Percentiles rank a stretch among this genome's conserved stretches.
Conservation (phyloP, 129 eudicot genomes). For the Deinandra increscens region DNA sequence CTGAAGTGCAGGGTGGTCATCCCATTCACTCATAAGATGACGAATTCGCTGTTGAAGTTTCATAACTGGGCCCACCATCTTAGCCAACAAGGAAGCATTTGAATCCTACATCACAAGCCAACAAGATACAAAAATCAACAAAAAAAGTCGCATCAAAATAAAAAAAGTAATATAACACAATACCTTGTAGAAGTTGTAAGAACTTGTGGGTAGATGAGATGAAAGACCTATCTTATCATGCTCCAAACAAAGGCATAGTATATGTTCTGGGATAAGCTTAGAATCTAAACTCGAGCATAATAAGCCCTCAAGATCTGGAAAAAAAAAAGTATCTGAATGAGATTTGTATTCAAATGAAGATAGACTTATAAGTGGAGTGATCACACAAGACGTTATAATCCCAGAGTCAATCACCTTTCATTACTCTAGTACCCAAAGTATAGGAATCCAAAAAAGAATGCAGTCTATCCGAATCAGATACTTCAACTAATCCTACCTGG, state of each 20-base stretch:
- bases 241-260: constrained; percentile 79
- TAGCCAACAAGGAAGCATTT: constrained; percentile 61
- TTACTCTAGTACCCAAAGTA: constrained; percentile 53
- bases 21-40: constrained; percentile 64
- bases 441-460: constrained; percentile 64
- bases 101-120: constrained; percentile 50
- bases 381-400: background rate
- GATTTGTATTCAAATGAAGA: constrained; percentile 4
- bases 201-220: constrained; percentile 33
- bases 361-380: background rate
- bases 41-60: constrained; percentile 51
- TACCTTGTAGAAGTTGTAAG: constrained; percentile 85
- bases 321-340: constrained; percentile 13
- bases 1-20: constrained; percentile 81
- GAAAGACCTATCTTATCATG: constrained; percentile 47
- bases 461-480: constrained; percentile 58
- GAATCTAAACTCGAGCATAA: constrained; percentile 62
- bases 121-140: constrained; percentile 1
- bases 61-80: constrained; percentile 65
- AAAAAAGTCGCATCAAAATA: background rate
- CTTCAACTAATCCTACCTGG: constrained; percentile 61
- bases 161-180: background rate
- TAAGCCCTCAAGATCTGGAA: constrained; percentile 62
- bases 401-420: constrained; percentile 39
- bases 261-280: constrained; percentile 73